Evolutionary conservation across 2,329 filamentous ascomycete genomes (phyloP).

Genomic region (Pseudocercospora macadamiae): DNA sequence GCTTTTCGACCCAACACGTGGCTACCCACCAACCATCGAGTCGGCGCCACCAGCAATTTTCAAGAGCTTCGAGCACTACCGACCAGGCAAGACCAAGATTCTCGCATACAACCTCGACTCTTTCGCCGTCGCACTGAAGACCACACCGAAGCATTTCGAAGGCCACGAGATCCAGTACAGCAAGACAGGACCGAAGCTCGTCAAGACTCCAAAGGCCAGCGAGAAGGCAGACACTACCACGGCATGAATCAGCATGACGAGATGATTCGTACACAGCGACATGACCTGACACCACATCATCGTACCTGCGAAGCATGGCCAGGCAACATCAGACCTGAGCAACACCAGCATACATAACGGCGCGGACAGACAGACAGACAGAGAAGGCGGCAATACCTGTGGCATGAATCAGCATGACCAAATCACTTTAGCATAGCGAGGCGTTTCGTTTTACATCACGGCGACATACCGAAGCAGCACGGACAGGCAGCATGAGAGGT

Average conservation of each 20-base stretch:
- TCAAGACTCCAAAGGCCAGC: constrained; percentile 7
- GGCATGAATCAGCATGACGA: constrained; percentile 2
- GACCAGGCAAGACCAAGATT: constrained; percentile 28
- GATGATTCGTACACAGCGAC: not conserved
- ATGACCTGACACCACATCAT: not conserved
- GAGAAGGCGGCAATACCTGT: too few relatives aligned
- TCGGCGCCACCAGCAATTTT: constrained; percentile 14
- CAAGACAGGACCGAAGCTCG: constrained; percentile 25
- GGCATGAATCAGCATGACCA: not conserved
- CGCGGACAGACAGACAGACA: too few relatives aligned
- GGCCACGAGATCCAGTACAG: constrained; percentile 26
- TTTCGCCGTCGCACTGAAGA: constrained; percentile 19
- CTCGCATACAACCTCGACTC: constrained; percentile 28
- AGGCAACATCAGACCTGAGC: too few relatives aligned
- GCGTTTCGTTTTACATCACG: not conserved
- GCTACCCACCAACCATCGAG: constrained; percentile 16
- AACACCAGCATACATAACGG: too few relatives aligned
- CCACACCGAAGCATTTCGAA: constrained; percentile 18
- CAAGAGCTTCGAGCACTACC: constrained; percentile 18
- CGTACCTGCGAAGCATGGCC: not conserved
- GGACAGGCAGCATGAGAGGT: not conserved
- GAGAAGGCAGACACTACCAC: not conserved
- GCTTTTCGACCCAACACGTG: constrained; percentile 30
- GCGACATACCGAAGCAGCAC: not conserved
- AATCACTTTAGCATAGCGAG: not conserved